These are phyloP conservation scores for Remersonia thermophila DNA, from an alignment of 2,329 filamentous ascomycete species.

Conservation along the genomic window DNA sequence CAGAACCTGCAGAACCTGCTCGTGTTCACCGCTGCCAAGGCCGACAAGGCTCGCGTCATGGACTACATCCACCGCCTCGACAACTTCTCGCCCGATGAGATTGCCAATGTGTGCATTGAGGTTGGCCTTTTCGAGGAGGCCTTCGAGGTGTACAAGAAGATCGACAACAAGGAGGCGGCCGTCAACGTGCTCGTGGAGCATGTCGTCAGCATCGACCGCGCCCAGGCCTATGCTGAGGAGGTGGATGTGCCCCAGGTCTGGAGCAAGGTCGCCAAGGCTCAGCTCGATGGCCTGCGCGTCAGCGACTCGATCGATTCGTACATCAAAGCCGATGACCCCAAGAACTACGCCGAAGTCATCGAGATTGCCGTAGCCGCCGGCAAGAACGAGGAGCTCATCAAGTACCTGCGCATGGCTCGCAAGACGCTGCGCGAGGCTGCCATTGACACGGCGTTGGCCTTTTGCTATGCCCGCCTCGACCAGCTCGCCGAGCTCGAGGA, in stretches of 20 bases:
- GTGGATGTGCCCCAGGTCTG: slow-evolving; percentile 91
- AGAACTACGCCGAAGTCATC: slow-evolving; percentile 91
- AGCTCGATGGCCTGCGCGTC: slow-evolving; percentile 88
- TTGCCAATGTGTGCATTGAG: slow-evolving; percentile 83
- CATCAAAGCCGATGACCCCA: slow-evolving; percentile 85
- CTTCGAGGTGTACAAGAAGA: slow-evolving; percentile 98
- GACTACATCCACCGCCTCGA: slow-evolving; percentile 90
- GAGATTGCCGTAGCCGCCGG: slow-evolving; percentile 90
- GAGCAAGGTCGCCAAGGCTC: slow-evolving; percentile 97
- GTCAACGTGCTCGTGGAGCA: slow-evolving; percentile 90
- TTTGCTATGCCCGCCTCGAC: slow-evolving; percentile 84
- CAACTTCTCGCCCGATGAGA: slow-evolving; percentile 82
- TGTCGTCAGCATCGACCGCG: slow-evolving; percentile 94
- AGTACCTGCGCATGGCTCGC: slow-evolving; percentile 90
- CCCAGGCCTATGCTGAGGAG: slow-evolving; percentile 88
- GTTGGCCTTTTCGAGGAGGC: slow-evolving; percentile 94
- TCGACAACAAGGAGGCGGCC: slow-evolving; percentile 74
- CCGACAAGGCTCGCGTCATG: slow-evolving; percentile 88
- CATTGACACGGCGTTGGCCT: slow-evolving; percentile 87
- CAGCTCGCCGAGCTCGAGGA: slow-evolving; percentile 91
- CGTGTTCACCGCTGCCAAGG: slow-evolving; percentile 92
- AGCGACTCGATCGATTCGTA: slow-evolving; percentile 92
- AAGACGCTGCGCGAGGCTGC: slow-evolving; percentile 90
- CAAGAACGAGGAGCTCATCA: slow-evolving; percentile 96
- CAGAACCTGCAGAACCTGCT: slow-evolving; percentile 90